These are phyloP conservation scores for Phytopythium mirpurense DNA, from an alignment of 352 stramenopile species.

Conservation along the genomic window DNA sequence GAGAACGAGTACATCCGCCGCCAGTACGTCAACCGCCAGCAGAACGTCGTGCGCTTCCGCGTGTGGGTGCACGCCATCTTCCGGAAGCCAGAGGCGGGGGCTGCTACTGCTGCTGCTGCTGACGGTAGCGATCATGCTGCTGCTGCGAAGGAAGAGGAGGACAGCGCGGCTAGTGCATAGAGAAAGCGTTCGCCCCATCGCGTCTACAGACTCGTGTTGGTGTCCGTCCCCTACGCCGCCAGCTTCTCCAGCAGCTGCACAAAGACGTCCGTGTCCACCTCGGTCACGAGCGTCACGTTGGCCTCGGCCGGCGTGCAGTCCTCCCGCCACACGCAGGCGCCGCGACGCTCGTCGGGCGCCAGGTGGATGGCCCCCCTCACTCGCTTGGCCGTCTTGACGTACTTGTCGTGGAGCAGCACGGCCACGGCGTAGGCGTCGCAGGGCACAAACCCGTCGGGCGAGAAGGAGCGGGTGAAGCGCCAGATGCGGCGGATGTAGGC, in stretches of 20 bases:
- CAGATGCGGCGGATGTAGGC: constrained; percentile 62
- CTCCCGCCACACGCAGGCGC: constrained; percentile 43
- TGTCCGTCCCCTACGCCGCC: constrained; percentile 10
- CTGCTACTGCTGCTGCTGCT: neutral
- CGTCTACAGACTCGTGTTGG: neutral
- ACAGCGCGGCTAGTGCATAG: neutral
- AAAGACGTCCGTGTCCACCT: constrained; percentile 58
- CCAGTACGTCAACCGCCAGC: constrained; percentile 84
- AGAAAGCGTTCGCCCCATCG: neutral
- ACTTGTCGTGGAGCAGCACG: constrained; percentile 48
- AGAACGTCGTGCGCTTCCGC: constrained; percentile 82
- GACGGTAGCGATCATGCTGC: neutral
- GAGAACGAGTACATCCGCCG: constrained; percentile 87
- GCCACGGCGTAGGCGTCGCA: constrained; percentile 75
- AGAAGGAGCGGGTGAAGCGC: constrained; percentile 46
- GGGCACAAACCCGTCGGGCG: constrained; percentile 44
- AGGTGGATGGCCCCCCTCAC: constrained; percentile 57
- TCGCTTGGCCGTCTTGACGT: constrained; percentile 35
- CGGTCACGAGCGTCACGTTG: constrained; percentile 65
- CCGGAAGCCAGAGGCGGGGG: constrained; percentile 47
- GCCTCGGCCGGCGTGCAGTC: constrained; percentile 24
- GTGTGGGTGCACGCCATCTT: constrained; percentile 88
- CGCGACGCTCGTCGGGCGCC: constrained; percentile 43
- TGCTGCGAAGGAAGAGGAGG: neutral
- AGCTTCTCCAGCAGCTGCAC: constrained; percentile 50